These are phyloP conservation scores for Botrytis porri DNA, from an alignment of 2,329 filamentous ascomycete genomes.

Conservation along the genomic window DNA sequence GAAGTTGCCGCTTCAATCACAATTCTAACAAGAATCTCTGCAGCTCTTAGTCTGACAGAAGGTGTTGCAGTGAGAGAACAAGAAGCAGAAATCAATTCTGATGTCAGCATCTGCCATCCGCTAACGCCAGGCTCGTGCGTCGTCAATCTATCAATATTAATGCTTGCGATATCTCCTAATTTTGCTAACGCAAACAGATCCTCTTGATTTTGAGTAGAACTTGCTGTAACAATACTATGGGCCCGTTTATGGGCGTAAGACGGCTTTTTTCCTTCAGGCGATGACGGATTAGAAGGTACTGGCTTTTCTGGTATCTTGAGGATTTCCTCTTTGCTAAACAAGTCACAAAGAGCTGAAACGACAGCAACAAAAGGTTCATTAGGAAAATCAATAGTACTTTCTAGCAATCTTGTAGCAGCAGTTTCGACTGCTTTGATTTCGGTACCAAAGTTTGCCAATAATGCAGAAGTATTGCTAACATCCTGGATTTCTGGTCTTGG, in stretches of 20 bases:
- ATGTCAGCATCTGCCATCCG: constrained; percentile 70
- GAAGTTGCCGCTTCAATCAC: constrained; percentile 56
- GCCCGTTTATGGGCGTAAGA: constrained; percentile 38
- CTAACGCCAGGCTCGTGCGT: constrained; percentile 62
- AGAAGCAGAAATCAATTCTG: constrained; percentile 52
- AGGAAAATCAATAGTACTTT: constrained; percentile 89
- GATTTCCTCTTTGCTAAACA: constrained; percentile 51
- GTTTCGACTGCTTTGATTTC: constrained; percentile 88
- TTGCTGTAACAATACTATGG: constrained; percentile 48
- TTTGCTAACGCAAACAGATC: constrained; percentile 69
- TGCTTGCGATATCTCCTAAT: constrained; percentile 66
- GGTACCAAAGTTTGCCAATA: constrained; percentile 66
- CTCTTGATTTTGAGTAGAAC: constrained; percentile 55
- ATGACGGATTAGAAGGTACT: constrained; percentile 28
- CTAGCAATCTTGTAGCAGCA: constrained; percentile 80
- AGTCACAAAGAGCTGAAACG: constrained; percentile 68
- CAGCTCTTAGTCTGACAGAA: constrained; percentile 57
- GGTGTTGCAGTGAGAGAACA: constrained; percentile 48
- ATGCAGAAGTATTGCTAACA: constrained; percentile 36
- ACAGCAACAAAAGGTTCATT: constrained; percentile 78
- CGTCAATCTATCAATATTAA: constrained; percentile 74
- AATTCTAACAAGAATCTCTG: constrained; percentile 60
- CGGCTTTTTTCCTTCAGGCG: constrained; percentile 29
- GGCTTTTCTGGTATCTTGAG: constrained; percentile 30
- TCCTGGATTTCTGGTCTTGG: constrained; percentile 46